Conservation (phyloP, 2,329 filamentous ascomycete species). For the Nemania diffusa region DNA sequence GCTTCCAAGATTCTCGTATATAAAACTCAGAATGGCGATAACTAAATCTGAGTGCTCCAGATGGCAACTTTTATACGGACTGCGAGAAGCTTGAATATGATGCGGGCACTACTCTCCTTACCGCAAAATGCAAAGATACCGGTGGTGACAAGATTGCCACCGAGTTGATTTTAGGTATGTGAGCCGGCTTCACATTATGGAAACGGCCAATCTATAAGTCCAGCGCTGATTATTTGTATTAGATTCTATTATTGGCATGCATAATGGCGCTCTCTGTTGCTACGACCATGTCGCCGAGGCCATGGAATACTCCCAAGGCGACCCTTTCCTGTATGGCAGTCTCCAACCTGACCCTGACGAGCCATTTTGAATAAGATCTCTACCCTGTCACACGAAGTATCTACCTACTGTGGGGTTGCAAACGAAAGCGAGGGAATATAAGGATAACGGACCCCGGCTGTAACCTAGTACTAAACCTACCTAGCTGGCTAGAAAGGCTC, state of each 20-base stretch:
- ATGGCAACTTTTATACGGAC: not conserved
- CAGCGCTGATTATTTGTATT: conserved; percentile 1
- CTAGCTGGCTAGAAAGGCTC: not conserved
- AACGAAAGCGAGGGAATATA: not conserved
- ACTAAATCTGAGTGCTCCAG: not conserved
- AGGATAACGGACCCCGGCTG: too few relatives aligned
- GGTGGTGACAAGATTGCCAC: not conserved
- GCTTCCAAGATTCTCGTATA: not conserved
- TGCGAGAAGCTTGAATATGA: not conserved
- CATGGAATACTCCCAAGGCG: not conserved
- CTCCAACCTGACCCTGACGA: too few relatives aligned
- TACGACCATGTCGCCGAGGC: not conserved
- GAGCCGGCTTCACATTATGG: not conserved
- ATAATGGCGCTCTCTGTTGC: not conserved
- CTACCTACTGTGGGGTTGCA: conserved; percentile 1
- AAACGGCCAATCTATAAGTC: conserved; percentile 2
- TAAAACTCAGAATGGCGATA: not conserved
- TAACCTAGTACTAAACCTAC: too few relatives aligned
- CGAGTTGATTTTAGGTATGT: not conserved
- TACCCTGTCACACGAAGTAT: not conserved
- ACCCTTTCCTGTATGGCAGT: not conserved
- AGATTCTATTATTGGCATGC: conserved; percentile 1
- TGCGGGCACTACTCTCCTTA: not conserved
- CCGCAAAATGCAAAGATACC: not conserved
- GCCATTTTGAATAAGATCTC: too few relatives aligned